phyloP scores from a whole-genome alignment of 2,329 filamentous ascomycete species.

The Phialophora chinensis region DNA sequence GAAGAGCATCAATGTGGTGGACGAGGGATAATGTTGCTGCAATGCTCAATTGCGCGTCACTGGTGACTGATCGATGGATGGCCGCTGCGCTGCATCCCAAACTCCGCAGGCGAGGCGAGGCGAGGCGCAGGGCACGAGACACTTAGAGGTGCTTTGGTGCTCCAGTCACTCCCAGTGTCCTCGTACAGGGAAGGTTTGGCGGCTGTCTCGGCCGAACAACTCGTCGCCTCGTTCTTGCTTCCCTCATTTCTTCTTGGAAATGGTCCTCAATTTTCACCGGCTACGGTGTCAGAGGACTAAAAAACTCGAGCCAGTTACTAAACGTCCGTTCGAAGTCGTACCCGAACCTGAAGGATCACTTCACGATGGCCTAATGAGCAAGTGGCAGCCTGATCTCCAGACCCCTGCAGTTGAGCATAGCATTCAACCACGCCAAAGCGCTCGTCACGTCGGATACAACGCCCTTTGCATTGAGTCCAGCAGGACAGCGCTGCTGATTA shows the following conservation, averaged over 20 bases:
- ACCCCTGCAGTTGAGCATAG: no score
- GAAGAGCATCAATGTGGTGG: conserved; percentile 7
- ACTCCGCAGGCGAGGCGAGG: conserved; percentile 2
- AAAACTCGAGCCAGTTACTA: no score
- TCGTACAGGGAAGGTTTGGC: neutral
- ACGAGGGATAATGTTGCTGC: conserved; percentile 2
- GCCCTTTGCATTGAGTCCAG: no score
- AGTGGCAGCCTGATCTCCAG: no score
- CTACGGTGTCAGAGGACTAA: neutral
- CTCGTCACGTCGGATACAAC: no score
- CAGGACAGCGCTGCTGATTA: no score
- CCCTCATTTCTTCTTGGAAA: neutral
- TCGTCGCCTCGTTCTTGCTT: neutral
- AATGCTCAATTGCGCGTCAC: conserved; percentile 20
- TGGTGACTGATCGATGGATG: neutral
- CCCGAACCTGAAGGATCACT: neutral
- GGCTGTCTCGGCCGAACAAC: neutral
- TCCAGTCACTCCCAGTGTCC: no score
- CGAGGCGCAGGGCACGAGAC: conserved; percentile 8
- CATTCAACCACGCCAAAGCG: no score
- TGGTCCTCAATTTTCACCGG: neutral
- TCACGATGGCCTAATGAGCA: neutral
- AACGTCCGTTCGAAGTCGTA: neutral
- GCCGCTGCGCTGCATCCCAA: neutral
- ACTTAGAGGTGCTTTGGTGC: neutral